A percentile compares a stretch with the other conserved stretches of the same genome.
phyloP scores from a whole-genome alignment of 352 stramenopile species.

The Thalassiosira sp. region DNA sequence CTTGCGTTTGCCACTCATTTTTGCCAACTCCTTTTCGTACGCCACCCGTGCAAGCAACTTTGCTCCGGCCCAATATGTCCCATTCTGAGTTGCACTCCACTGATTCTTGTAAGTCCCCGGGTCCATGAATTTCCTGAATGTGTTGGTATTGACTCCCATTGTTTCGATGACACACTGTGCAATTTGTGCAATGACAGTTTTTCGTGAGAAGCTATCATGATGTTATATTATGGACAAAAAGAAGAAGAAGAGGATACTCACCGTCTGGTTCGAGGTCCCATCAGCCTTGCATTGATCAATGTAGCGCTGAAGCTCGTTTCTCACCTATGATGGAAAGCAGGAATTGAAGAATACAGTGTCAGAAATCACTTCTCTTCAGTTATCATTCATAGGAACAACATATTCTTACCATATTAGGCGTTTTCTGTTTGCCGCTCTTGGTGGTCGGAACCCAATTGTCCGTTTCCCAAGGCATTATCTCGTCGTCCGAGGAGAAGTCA shows the following conservation, averaged over 20 bases:
- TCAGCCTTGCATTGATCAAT: constrained; percentile 36
- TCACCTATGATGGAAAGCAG: neutral
- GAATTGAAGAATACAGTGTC: neutral
- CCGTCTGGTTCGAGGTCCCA: constrained; percentile 21
- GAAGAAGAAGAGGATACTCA: constrained; percentile 6
- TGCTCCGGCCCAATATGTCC: constrained; percentile 28
- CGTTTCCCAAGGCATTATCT: constrained; percentile 17
- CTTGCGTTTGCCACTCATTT: constrained; percentile 39
- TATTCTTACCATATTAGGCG: constrained; percentile 25
- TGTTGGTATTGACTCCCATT: constrained; percentile 37
- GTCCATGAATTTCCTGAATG: constrained; percentile 39
- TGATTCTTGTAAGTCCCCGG: constrained; percentile 33
- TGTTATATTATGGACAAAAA: neutral
- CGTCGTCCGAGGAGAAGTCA: neutral
- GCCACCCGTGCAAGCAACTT: constrained; percentile 14
- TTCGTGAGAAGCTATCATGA: neutral
- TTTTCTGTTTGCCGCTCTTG: constrained; percentile 31
- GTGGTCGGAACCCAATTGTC: constrained; percentile 18
- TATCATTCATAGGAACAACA: too few relatives aligned
- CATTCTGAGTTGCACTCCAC: constrained; percentile 32
- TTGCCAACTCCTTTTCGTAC: constrained; percentile 10
- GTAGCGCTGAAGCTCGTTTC: constrained; percentile 32
- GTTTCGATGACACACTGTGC: constrained; percentile 16
- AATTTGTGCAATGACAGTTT: neutral
- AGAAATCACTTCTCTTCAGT: neutral